These are phyloP conservation scores for Alectoria sarmentosa DNA, from an alignment of 495 filamentous ascomycete genomes.

Conservation along the genomic window DNA sequence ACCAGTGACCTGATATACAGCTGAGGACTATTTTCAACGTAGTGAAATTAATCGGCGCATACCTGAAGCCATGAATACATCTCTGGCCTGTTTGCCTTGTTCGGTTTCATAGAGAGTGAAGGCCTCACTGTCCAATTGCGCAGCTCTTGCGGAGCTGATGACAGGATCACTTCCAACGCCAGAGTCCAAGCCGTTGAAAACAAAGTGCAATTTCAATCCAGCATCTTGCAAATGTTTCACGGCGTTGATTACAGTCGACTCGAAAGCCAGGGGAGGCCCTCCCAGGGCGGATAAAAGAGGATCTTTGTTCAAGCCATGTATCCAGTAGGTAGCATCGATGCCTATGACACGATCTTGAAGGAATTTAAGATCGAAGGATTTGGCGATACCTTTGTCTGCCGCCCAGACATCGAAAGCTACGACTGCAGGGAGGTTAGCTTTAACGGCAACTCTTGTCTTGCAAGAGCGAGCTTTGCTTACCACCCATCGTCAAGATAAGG, in stretches of 20 bases:
- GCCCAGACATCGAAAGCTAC: slow-evolving; percentile 54
- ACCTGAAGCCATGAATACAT: slow-evolving; percentile 79
- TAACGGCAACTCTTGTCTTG: not conserved
- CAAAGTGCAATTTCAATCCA: slow-evolving; percentile 65
- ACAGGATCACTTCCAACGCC: slow-evolving; percentile 52
- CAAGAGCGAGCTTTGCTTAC: slow-evolving; percentile 7
- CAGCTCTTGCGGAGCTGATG: slow-evolving; percentile 26
- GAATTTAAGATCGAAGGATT: slow-evolving; percentile 50
- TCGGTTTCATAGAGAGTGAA: slow-evolving; percentile 85
- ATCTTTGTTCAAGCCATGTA: slow-evolving; percentile 72
- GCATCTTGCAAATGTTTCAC: slow-evolving; percentile 58
- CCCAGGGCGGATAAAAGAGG: slow-evolving; percentile 85
- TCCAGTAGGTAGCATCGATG: slow-evolving; percentile 87
- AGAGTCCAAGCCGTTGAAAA: slow-evolving; percentile 81
- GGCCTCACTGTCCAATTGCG: slow-evolving; percentile 43
- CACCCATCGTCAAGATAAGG: slow-evolving; percentile 12
- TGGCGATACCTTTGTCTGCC: slow-evolving; percentile 38
- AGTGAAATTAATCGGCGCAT: slow-evolving; percentile 31
- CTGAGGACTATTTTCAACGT: slow-evolving; percentile 3
- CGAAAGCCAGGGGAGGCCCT: slow-evolving; percentile 73
- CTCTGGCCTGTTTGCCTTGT: slow-evolving; percentile 68
- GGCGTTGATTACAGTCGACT: slow-evolving; percentile 63
- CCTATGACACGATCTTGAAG: slow-evolving; percentile 68
- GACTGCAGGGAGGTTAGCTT: slow-evolving; percentile 36
- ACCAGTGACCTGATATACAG: slow-evolving; percentile 43